Base-by-base conservation (phyloP, 768 basidiomycete species). In the Suillus hirtellus region DNA sequence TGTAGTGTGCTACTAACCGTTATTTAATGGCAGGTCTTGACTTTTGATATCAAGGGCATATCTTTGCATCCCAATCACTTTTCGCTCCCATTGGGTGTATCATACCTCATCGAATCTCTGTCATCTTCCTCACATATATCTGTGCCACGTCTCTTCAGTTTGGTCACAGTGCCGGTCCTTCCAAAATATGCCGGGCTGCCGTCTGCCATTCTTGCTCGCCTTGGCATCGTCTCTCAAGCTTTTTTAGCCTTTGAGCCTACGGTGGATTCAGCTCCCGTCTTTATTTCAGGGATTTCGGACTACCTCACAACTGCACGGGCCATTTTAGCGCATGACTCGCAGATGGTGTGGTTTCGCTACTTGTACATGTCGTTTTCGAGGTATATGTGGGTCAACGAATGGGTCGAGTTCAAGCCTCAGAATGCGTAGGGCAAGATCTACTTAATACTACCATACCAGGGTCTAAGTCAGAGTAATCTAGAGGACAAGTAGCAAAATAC, bases 341-440 rank as follows among this genome's bases (percentile, higher is more conserved):
- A 97, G 78, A 76, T 93, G 63, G 85, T 86, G 49, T 96, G 95
- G 95, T 96, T 94, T 78, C 84, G 95, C 47, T 93, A 90, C 85
- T 76, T 95, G 62, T 92, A 95, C 71, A 80, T 96, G 44, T 66
- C 76, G 24, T 92, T 89, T 71, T 95, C 92, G 19, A 82, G 89
- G 62, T 94, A 95, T 71, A 90, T 96, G 92, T 96, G 95, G 95
- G 85, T 92, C 34, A 95, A 95, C 66, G 89, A 92, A 66, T 93
- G 92, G 85, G 79, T 81, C 2, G 83, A 87, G 71, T 69, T 91
- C 31, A 14, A 42, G 37, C 35, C 67, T 17, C 11, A 58, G 56
- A 17, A 40, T 17, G 40, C 38, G 24, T 58, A 42, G 15, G 21
- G 38, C 38, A 17, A n/a, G n/a, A 54, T 54, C 11, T 21, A 55